Conservation (phyloP, 2,329 filamentous ascomycete species). For the Penicillium corylophilum region DNA sequence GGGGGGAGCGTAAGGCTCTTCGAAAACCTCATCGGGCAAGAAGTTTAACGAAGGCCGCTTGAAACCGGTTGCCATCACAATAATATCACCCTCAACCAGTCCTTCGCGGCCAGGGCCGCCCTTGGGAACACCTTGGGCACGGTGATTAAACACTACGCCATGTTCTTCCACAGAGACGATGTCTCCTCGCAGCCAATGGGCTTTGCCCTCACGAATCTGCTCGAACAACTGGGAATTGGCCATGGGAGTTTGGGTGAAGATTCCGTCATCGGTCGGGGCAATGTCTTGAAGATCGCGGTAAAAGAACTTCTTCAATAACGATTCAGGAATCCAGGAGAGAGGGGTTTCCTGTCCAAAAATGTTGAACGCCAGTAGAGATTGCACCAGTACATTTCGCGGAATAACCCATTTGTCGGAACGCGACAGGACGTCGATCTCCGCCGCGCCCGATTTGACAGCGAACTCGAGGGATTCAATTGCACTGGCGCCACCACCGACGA, state of each 20-base stretch:
- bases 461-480: constrained; percentile 83
- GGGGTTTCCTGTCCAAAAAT: constrained; percentile 74
- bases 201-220: constrained; percentile 68
- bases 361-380: constrained; percentile 72
- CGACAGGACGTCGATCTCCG: constrained; percentile 69
- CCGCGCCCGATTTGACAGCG: constrained; percentile 64
- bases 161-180: constrained; percentile 64
- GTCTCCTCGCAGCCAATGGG: constrained; percentile 79
- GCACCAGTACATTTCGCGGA: constrained; percentile 72
- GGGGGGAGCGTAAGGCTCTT: constrained; percentile 71
- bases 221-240: constrained; percentile 80
- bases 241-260: constrained; percentile 86
- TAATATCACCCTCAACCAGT: constrained; percentile 69
- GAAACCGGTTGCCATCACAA: constrained; percentile 82
- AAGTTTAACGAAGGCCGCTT: constrained; percentile 71
- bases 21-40: constrained; percentile 70
- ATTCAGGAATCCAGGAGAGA: constrained; percentile 76
- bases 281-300: constrained; percentile 77
- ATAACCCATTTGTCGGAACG: constrained; percentile 87
- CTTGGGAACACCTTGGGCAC: constrained; percentile 70
- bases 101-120: constrained; percentile 69
- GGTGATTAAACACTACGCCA: constrained; percentile 70
- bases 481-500: constrained; percentile 77
- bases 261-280: constrained; percentile 62
- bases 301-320: constrained; percentile 72